Conservation (phyloP, 352 stramenopile genomes). For the Globisporangium nagaii region DNA sequence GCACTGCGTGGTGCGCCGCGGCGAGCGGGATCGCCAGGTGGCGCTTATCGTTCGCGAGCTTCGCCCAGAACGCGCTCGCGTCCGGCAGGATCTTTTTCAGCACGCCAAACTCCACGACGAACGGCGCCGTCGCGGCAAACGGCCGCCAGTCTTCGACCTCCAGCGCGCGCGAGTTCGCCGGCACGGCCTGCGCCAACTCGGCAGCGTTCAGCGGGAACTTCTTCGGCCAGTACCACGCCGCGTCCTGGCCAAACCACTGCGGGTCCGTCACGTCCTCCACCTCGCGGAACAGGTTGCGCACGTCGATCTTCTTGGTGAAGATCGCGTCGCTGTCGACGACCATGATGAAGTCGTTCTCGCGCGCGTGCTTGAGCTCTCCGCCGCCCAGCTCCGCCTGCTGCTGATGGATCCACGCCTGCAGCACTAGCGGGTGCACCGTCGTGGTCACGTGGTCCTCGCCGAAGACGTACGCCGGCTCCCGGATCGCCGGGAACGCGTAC, state of each 20-base stretch:
- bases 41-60: constrained; percentile 41
- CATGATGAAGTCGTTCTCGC: constrained; percentile 67
- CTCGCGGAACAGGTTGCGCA: constrained; percentile 63
- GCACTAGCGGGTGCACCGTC: constrained; percentile 46
- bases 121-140: constrained; percentile 67
- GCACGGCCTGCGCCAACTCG: constrained; percentile 29
- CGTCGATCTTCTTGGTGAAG: constrained; percentile 76
- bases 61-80: constrained; percentile 41
- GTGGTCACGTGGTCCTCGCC: constrained; percentile 58
- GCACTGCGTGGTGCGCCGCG: constrained; percentile 42
- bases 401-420: constrained; percentile 52
- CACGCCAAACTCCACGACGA: constrained; percentile 53
- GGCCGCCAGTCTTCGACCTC: constrained; percentile 61
- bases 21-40: constrained; percentile 70
- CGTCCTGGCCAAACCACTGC: constrained; percentile 63
- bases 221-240: constrained; percentile 73
- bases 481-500: constrained; percentile 34
- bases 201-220: constrained; percentile 31
- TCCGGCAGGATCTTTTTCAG: constrained; percentile 45
- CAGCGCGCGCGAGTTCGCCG: constrained; percentile 31
- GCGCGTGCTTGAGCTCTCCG: constrained; percentile 26
- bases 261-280: constrained; percentile 52
- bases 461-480: constrained; percentile 27
- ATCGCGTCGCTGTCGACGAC: constrained; percentile 75
- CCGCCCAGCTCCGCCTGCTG: constrained; percentile 16